Percentiles rank a stretch among this genome's conserved stretches.
phyloP scores from a whole-genome alignment of 148 eudicot species.

The Mesembryanthemum crystallinum region DNA sequence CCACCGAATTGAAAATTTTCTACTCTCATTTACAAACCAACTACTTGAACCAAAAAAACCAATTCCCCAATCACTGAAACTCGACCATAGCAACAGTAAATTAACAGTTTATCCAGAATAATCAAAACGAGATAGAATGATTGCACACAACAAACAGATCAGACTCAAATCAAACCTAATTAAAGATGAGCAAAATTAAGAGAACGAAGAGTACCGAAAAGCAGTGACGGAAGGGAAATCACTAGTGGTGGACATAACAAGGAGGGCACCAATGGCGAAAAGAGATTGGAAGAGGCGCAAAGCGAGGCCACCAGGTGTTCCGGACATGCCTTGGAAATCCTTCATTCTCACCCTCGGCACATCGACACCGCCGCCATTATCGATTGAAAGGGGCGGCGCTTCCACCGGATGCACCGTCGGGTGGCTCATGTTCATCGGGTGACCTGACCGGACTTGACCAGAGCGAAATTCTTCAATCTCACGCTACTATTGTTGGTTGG shows the following conservation, averaged over 20 bases:
- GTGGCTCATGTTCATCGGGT: conserved; percentile 38
- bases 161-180: not conserved
- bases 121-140: not conserved
- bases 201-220: conserved; percentile 45
- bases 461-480: not conserved
- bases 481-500: not conserved
- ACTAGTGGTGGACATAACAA: conserved; percentile 65
- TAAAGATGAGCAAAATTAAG: not conserved
- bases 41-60: not conserved
- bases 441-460: not conserved
- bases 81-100: no score
- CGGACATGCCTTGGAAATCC: conserved; percentile 77
- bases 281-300: conserved; percentile 56
- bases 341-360: conserved; percentile 61
- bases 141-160: not conserved
- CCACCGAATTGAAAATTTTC: not conserved
- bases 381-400: conserved; percentile 46
- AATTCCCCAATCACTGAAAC: not conserved
- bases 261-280: conserved; percentile 49
- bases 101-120: not conserved
- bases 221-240: conserved; percentile 86
- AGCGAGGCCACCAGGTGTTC: conserved; percentile 55
- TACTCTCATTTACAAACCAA: not conserved
- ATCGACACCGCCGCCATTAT: conserved; percentile 44
- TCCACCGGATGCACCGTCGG: conserved; percentile 77